These are phyloP conservation scores for Penicillium polonicum DNA, from an alignment of 2,329 filamentous ascomycete genomes.

Conservation along the genomic window DNA sequence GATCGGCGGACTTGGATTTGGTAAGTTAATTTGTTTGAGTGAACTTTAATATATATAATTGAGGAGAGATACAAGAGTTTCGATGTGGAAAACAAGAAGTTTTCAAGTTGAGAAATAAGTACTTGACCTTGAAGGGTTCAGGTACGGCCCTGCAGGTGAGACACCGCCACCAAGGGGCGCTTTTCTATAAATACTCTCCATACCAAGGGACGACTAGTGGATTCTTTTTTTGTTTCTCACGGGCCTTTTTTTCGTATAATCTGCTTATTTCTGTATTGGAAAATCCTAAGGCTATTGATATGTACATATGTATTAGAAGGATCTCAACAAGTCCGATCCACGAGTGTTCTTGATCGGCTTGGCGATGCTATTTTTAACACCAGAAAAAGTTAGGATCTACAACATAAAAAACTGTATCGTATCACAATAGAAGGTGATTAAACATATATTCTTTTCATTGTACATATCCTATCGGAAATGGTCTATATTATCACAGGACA, in stretches of 20 bases:
- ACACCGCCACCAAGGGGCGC: constrained; percentile 17
- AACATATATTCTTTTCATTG: constrained; percentile 20
- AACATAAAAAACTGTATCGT: not conserved
- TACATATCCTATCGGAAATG: constrained; percentile 22
- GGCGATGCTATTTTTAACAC: constrained; percentile 14
- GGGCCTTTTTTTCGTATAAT: not conserved
- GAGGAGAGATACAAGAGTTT: not conserved
- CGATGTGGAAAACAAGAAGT: not conserved
- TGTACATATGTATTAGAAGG: not conserved
- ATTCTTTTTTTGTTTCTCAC: not conserved
- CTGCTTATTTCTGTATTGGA: not conserved
- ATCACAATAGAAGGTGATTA: not conserved
- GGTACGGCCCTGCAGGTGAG: constrained; percentile 13
- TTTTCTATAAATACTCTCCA: constrained; percentile 19
- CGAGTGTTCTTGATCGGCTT: not conserved
- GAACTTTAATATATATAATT: not conserved
- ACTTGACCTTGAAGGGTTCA: constrained; percentile 9
- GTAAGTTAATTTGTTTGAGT: not conserved
- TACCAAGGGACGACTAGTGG: constrained; percentile 6
- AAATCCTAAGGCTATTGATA: not conserved
- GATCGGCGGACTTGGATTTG: not conserved
- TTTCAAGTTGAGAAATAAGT: constrained; percentile 4
- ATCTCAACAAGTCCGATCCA: not conserved
- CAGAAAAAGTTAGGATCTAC: constrained; percentile 1
- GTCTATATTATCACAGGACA: constrained; percentile 23